Base-by-base conservation (phyloP, 2,329 filamentous ascomycete genomes). In the Phyllosticta paracitricarpa region DNA sequence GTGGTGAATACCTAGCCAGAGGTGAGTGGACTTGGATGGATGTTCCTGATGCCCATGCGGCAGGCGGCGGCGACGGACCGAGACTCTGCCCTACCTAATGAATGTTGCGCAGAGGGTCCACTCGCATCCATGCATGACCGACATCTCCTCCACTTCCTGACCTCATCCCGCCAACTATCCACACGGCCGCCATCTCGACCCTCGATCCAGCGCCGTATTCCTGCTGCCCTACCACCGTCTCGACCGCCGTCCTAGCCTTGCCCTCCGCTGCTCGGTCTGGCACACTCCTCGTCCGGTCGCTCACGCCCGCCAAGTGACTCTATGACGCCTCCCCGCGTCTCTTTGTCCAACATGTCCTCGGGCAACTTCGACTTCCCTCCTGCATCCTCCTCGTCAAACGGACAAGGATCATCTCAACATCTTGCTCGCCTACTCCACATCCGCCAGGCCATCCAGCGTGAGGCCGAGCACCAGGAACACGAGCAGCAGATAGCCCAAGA, bases 361-460 rank as follows among this genome's bases (percentile, higher is more conserved):
- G 51, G 56, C 55, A 71, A 69, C 66, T 78, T 78, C 68, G 78
- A 79, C 68, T 73, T 74, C 59, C 77, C 78, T 24, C 75, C 76
- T 54, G 77, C 77, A 52, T 35, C 67, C n/a, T 55, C 66, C 61
- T 8, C 61, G 59, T 33, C 33, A 19, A 61, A 10, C 59, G 51
- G 33, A 65, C 65, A 28, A 61, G 54, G 56, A 57, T 17, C 54
- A 8, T 19, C 58, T 19, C 54, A 22, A 40, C 58, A 62, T 9
- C 61, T 59, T 28, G 68, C 68, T 51, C 71, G 71, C 59, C 67
- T 72, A 51, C 68, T 65, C 33, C 66, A 68, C 26, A 67, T 75
- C 25, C 71, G 70, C 35, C 68, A 71, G 57, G 67, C 69, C n/a
- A 63, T 76, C 19, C 65, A 69, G 55, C 66, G 68, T 26, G 72